phyloP scores from a whole-genome alignment of 495 filamentous ascomycete species.

The Aspergillus sclerotiicarbonarius region DNA sequence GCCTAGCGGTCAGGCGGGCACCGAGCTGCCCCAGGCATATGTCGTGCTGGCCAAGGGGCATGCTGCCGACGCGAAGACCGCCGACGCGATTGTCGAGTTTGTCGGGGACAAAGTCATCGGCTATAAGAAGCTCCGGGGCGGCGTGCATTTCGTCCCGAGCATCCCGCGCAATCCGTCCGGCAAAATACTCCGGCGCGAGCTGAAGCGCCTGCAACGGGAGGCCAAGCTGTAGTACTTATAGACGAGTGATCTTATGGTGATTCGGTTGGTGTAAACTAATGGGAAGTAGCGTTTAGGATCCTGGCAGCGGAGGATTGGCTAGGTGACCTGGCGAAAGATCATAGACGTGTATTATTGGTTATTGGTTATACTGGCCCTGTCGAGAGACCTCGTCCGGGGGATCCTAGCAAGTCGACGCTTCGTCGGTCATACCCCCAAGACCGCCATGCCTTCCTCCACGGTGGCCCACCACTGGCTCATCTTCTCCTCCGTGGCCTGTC shows the following conservation, averaged over 20 bases:
- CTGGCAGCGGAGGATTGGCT: no score
- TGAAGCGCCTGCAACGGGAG: slow-evolving; percentile 36
- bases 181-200: slow-evolving; percentile 40
- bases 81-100: slow-evolving; percentile 53
- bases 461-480: slow-evolving; percentile 12
- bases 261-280: no score
- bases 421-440: background rate
- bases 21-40: slow-evolving; percentile 76
- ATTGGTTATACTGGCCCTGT: no score
- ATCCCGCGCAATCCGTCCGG: slow-evolving; percentile 56
- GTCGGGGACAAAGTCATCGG: slow-evolving; percentile 50
- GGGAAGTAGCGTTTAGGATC: no score
- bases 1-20: slow-evolving; percentile 55
- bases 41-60: slow-evolving; percentile 48
- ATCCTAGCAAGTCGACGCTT: no score
- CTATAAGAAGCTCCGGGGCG: slow-evolving; percentile 65
- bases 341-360: no score
- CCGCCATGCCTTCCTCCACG: slow-evolving; percentile 7
- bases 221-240: no score
- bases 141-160: slow-evolving; percentile 56
- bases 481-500: slow-evolving; percentile 14
- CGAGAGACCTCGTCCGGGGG: no score
- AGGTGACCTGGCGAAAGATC: no score
- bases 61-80: slow-evolving; percentile 38
- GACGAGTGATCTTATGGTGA: no score